Evolutionary conservation across 176 grass and related monocot genomes (phyloP), one percentile per base, ranked within the genome.

Genomic region (Ananas comosus): DNA sequence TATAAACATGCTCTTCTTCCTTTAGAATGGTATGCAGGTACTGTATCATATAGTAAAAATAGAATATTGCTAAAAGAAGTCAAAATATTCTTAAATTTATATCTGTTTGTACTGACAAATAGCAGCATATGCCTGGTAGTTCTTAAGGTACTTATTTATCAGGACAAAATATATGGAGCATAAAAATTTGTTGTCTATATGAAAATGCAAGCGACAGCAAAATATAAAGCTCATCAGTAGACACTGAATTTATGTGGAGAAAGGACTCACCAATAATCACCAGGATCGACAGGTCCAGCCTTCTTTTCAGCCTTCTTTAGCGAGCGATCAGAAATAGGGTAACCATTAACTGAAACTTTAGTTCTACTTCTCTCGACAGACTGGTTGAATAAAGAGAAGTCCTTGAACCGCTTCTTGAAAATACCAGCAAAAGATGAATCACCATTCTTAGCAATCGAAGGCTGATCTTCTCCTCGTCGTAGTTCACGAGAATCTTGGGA

Each of bases 281-380:
- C 94, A 50, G 89, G 89, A 75, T 92, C 82, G 18, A 97, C 70
- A 13, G 80, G 84, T 14, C 94, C 94, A n/a, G 94, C 86, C 71
- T 92, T 84, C 70, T 90, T 90, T 80, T 97, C 94, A 72, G 94
- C 94, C 77, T 89, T 88, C 72, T 85, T 92, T 83, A 92, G 81
- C 66, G 77, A 83, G 65, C 82, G 85, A 73, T 93, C 89, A 68
- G 86, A 90, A 83, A 97, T 93, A 72, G 87, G 86, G 59, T 89
- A 82, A 10, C 89, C 86, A 88, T 97, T 97, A 50, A 97, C 76
- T 65, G 77, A 97, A 83, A 97, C 86, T 61, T 87, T 87, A 80
- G 71, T 71, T 77, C 64, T 75, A 24, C 51, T 51, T 64, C 24
- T 86, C 27, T 85, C 81, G 71, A 82, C 67, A 25, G 86, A 79